Base-by-base conservation (phyloP, 1,139 yeast genomes). In the Insectozyma bohioensis region DNA sequence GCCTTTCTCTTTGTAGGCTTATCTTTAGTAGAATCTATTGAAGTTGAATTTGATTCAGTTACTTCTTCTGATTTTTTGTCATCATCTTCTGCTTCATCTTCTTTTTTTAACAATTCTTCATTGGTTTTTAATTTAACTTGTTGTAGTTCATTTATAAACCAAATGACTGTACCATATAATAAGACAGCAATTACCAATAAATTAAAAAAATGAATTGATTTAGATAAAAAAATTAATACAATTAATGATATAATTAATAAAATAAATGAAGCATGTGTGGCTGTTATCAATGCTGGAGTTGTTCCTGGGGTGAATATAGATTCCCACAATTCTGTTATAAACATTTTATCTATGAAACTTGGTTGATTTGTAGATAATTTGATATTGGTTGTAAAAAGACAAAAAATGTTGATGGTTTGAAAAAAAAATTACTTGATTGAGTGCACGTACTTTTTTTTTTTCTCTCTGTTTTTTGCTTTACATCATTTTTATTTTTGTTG, bases 221-320 rank as follows among this genome's bases (percentile, higher is more conserved):
- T 52, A 5, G 92, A 83, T 37, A 82, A 64, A 47, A 65, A 72
- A 16, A 85, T 72, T 58, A 90, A 72, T 36, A 68, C 61, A 2
- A 64, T 43, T 43, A 90, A 67, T 1, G 90, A 63, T 11, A 60
- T 33, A 7, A 69, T 62, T 24, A 61, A 47, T 23, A 58, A 41
- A 5, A 60, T 46, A 33, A 61, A 61, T 28, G 64, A 58, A 2
- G 48, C 62, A 47, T 61, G 67, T 1, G 67, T 61, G 7, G 97
- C 97, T 26, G 73, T 69, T 12, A 88, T 68, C 34, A 92, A 70
- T 1, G 95, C 88, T 1, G 97, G 97, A 0, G 92, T 76, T 0
- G 95, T 78, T 1, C 98, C 98, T 2, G 97, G 97, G n/a, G 90
- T 83, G 58, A 90, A 84, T 19, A 92, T 76, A 6, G 95, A 84